Percentiles rank a stretch among this genome's conserved stretches.
phyloP scores from a whole-genome alignment of 2,329 filamentous ascomycete genomes.

The Chaetomium olivaceum region DNA sequence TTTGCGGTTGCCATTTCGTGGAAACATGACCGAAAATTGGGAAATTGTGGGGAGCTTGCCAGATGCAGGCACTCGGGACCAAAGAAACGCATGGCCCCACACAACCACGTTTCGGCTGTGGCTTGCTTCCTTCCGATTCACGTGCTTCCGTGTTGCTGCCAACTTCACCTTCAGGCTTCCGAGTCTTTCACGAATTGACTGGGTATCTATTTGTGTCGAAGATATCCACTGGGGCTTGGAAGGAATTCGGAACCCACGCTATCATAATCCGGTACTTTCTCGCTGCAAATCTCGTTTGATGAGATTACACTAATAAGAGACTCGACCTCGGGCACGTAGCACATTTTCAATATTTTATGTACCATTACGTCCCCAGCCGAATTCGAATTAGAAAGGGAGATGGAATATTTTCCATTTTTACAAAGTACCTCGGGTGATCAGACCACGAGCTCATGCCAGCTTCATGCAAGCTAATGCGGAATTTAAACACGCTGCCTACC shows the following conservation, averaged over 20 bases:
- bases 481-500: not conserved
- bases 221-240: not conserved
- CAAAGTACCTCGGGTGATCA: not conserved
- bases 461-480: not conserved
- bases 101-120: conserved; percentile 21
- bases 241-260: not conserved
- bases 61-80: not conserved
- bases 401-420: not conserved
- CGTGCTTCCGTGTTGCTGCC: not conserved
- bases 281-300: not conserved
- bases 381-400: not conserved
- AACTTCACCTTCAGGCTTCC: not conserved
- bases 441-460: not conserved
- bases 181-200: not conserved
- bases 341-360: not conserved
- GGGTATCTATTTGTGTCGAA: not conserved
- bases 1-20: not conserved
- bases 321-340: not conserved
- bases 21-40: conserved; percentile 20
- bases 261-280: not conserved
- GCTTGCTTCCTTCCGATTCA: conserved; percentile 5
- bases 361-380: not conserved
- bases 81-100: not conserved
- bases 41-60: conserved; percentile 14
- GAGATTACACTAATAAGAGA: not conserved